Conservation (phyloP, 2,329 filamentous ascomycete genomes). For the Ophiosphaerella korrae region DNA sequence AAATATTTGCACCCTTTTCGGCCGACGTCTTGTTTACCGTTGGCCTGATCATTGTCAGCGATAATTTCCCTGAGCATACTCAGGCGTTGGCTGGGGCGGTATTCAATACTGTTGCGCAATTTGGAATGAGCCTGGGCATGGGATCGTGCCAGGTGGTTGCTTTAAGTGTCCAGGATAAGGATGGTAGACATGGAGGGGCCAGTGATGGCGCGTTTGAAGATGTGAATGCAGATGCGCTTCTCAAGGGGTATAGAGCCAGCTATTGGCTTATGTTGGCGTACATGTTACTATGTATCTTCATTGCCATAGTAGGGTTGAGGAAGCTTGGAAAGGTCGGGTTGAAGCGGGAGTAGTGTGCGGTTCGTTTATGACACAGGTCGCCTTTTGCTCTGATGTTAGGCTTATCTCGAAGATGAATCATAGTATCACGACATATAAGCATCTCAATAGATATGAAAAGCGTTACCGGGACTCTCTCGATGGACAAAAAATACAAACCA, state of each 20-base stretch:
- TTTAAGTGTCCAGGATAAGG: constrained; percentile 17
- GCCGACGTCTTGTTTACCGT: constrained; percentile 62
- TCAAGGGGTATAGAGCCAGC: constrained; percentile 29
- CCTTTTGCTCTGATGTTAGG: neutral
- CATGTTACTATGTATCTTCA: constrained; percentile 25
- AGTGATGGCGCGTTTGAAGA: constrained; percentile 7
- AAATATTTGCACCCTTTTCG: constrained; percentile 50
- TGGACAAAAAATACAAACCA: too few species aligned
- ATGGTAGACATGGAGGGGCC: constrained; percentile 7
- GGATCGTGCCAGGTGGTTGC: constrained; percentile 34
- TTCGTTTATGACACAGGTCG: neutral
- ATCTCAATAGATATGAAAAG: neutral
- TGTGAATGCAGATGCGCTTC: constrained; percentile 9
- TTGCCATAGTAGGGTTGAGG: constrained; percentile 30
- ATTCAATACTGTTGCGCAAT: constrained; percentile 64
- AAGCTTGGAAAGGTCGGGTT: constrained; percentile 32
- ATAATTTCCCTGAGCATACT: constrained; percentile 61
- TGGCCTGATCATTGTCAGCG: constrained; percentile 59
- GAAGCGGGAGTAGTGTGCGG: constrained; percentile 27
- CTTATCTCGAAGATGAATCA: neutral
- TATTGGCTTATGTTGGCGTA: constrained; percentile 36
- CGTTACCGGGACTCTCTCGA: too few species aligned
- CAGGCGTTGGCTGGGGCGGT: constrained; percentile 66
- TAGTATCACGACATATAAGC: neutral
- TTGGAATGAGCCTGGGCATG: constrained; percentile 53